A percentile compares a stretch with the other conserved stretches of the same genome.
Evolutionary conservation across 83 land plant genomes (phyloP).

Genomic region (Picea engelmannii): DNA sequence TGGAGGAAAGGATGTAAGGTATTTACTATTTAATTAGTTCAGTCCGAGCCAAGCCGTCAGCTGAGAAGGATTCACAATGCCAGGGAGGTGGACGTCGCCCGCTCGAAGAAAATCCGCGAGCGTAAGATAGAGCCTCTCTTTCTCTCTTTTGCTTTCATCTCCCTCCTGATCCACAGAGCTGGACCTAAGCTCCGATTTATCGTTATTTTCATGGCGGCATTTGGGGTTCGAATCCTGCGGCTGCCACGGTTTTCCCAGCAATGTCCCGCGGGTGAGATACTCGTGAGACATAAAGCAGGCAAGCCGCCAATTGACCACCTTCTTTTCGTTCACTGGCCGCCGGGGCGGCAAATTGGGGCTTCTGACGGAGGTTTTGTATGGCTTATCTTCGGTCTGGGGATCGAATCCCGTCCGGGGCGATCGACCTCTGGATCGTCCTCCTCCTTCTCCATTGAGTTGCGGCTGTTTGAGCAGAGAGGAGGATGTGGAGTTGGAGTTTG

Average conservation of each 20-base stretch:
- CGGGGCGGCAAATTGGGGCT: not conserved
- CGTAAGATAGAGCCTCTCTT: not conserved
- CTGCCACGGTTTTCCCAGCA: conserved; percentile 11
- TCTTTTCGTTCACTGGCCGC: not conserved
- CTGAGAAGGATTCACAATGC: conserved; percentile 6
- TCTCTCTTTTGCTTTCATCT: not conserved
- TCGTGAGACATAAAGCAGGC: conserved; percentile 11
- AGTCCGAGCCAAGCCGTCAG: conserved; percentile 1
- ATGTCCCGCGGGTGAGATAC: not conserved
- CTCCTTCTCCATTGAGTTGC: not conserved
- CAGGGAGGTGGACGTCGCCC: conserved; percentile 3
- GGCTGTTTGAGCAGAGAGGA: not conserved
- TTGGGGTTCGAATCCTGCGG: not conserved
- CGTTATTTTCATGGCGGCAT: not conserved
- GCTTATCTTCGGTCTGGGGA: too few relatives aligned
- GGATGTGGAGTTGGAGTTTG: not conserved
- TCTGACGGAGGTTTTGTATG: too few relatives aligned
- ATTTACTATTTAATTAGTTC: too few relatives aligned
- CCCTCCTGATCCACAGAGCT: too few relatives aligned
- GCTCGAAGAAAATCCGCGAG: conserved; percentile 2
- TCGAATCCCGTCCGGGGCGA: not conserved
- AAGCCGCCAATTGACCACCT: conserved; percentile 2
- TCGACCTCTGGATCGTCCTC: not conserved
- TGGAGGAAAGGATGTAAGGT: too few relatives aligned
- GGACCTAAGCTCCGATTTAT: not conserved